phyloP scores from a whole-genome alignment of 2,329 filamentous ascomycete genomes.

The Keithomyces neogunnii region DNA sequence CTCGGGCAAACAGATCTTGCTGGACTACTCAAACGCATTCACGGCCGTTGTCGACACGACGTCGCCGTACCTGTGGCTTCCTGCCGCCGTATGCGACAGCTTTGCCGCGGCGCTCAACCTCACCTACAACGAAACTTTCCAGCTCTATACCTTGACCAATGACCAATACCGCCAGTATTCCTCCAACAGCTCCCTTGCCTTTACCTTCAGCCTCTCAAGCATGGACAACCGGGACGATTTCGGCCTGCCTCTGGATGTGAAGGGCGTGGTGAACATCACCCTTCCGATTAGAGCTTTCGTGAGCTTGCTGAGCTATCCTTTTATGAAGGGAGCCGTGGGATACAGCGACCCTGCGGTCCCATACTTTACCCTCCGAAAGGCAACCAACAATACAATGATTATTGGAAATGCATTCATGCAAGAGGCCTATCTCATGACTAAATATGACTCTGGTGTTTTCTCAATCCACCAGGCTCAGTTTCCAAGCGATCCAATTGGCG shows the following conservation, averaged over 20 bases:
- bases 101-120: conserved; percentile 59
- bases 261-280: conserved; percentile 49
- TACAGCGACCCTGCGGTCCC: conserved; percentile 37
- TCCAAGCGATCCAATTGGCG: conserved; percentile 31
- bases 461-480: conserved; percentile 48
- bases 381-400: conserved; percentile 43
- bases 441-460: conserved; percentile 45
- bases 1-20: conserved; percentile 27
- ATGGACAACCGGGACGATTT: conserved; percentile 45
- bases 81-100: conserved; percentile 48
- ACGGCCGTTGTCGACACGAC: conserved; percentile 54
- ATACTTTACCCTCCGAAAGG: conserved; percentile 59
- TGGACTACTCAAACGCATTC: conserved; percentile 37
- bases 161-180: conserved; percentile 42
- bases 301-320: conserved; percentile 41
- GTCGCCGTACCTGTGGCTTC: conserved; percentile 57
- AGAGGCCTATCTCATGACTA: conserved; percentile 53
- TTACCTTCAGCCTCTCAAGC: conserved; percentile 50
- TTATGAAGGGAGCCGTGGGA: conserved; percentile 31
- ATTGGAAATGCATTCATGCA: conserved; percentile 63
- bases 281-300: conserved; percentile 42
- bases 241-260: conserved; percentile 36
- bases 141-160: conserved; percentile 56
- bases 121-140: conserved; percentile 53
- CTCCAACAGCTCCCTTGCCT: conserved; percentile 32